A percentile compares a stretch with the other conserved stretches of the same genome.
Evolutionary conservation across 352 stramenopile species (phyloP).

Genomic region (Phytophthora chlamydospora): DNA sequence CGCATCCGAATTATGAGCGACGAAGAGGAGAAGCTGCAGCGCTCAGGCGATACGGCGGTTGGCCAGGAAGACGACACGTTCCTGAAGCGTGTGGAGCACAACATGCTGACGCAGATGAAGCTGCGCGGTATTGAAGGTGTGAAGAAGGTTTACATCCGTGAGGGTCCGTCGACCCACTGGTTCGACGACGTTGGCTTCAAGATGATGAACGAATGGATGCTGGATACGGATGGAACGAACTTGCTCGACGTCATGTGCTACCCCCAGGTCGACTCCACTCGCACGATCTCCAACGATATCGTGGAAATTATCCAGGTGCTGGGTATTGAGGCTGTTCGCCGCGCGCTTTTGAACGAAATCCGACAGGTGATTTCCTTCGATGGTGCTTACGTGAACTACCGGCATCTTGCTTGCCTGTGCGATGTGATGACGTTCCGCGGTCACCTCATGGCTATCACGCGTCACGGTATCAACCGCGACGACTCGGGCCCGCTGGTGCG

Average conservation of each 20-base stretch:
- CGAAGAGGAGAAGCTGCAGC: constrained; percentile 88
- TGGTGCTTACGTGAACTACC: constrained; percentile 99
- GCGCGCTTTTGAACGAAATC: constrained; percentile 95
- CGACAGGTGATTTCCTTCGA: constrained; percentile 99
- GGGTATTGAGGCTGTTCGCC: constrained; percentile 91
- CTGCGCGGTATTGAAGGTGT: constrained; percentile 97
- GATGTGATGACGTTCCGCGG: constrained; percentile 99
- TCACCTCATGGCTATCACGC: constrained; percentile 97
- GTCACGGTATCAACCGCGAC: constrained; percentile 99
- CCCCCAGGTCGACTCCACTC: constrained; percentile 96
- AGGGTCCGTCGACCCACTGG: constrained; percentile 95
- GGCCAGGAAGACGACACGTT: constrained; percentile 95
- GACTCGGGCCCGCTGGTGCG: constrained; percentile 98
- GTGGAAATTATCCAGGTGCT: constrained; percentile 98
- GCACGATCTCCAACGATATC: constrained; percentile 99
- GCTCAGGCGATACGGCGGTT: constrained; percentile 83
- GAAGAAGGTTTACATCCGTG: constrained; percentile 98
- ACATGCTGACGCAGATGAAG: constrained; percentile 97
- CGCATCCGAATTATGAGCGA: constrained; percentile 98
- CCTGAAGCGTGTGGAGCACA: constrained; percentile 98
- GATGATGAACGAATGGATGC: constrained; percentile 96
- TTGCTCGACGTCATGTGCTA: constrained; percentile 97
- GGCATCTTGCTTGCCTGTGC: constrained; percentile 97
- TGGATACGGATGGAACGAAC: constrained; percentile 99
- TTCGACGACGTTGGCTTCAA: constrained; percentile 96